Percentiles rank a stretch among this genome's conserved stretches.
These are phyloP conservation scores for Dactylellina drechsleri DNA, from an alignment of 2,329 filamentous ascomycete species.

Conservation along the genomic window DNA sequence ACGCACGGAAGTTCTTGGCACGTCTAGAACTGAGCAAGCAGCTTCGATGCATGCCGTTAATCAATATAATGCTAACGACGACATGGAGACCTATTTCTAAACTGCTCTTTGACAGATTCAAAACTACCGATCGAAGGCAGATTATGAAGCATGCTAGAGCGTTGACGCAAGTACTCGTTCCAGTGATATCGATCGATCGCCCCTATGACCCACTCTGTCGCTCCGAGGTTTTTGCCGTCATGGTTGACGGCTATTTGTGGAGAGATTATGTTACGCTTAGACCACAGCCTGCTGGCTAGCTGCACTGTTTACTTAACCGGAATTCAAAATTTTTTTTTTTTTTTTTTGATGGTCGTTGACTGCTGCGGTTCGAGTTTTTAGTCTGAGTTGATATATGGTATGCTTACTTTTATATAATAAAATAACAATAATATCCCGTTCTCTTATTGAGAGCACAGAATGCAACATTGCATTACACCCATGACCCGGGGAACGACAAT, in stretches of 20 bases:
- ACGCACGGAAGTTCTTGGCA: conserved; percentile 55
- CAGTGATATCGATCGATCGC: conserved; percentile 33
- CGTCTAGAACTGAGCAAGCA: conserved; percentile 43
- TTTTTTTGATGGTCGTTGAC: conserved; percentile 9
- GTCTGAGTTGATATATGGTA: conserved; percentile 41
- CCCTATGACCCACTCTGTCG: conserved; percentile 45
- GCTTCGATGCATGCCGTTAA: conserved; percentile 9
- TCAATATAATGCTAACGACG: conserved; percentile 10
- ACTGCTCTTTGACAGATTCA: conserved; percentile 14
- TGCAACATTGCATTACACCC: conserved; percentile 39
- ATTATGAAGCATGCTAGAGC: too few species aligned
- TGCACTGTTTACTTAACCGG: conserved; percentile 44
- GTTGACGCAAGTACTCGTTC: too few species aligned
- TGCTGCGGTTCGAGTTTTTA: conserved; percentile 11
- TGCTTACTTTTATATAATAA: background rate
- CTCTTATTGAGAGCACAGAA: conserved; percentile 42
- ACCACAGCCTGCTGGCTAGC: conserved; percentile 49
- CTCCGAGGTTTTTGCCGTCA: conserved; percentile 38
- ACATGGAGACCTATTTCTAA: conserved; percentile 21
- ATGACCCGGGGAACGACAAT: conserved; percentile 36
- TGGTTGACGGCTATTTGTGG: conserved; percentile 53
- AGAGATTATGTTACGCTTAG: conserved; percentile 42
- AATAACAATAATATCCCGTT: conserved; percentile 39
- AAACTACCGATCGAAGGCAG: background rate
- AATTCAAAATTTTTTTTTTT: conserved; percentile 45